These are phyloP conservation scores for Lycium ferocissimum DNA, from an alignment of 257 asterid species.

Conservation along the genomic window DNA sequence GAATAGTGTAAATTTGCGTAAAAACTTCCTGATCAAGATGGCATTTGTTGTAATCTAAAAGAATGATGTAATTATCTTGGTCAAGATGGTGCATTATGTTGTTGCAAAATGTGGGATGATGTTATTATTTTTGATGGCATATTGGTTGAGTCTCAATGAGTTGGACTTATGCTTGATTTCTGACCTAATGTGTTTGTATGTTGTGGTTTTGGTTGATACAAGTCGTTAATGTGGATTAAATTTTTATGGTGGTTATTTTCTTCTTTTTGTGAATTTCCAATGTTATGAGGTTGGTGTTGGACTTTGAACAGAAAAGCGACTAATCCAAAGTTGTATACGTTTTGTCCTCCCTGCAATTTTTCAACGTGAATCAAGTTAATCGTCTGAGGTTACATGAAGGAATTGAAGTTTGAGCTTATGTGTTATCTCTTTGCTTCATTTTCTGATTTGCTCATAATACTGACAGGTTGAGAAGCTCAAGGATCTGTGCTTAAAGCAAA, in stretches of 20 bases:
- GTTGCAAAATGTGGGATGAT: no score
- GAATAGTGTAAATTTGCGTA: not conserved
- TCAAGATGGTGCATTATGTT: not conserved
- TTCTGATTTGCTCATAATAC: slow-evolving; percentile 14
- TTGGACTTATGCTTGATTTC: not conserved
- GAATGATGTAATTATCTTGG: not conserved
- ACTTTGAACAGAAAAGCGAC: not conserved
- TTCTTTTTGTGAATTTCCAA: not conserved
- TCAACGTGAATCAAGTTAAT: not conserved
- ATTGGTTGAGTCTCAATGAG: not conserved
- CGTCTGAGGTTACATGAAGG: not conserved
- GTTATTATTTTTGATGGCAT: no score
- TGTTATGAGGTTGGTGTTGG: not conserved
- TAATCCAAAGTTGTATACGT: not conserved
- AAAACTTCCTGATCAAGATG: not conserved
- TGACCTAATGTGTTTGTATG: not conserved
- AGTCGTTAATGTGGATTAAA: not conserved
- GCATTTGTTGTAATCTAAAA: not conserved
- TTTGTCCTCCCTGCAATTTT: not conserved
- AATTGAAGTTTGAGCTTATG: not conserved
- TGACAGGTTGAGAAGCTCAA: slow-evolving; percentile 89
- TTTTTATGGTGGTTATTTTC: not conserved
- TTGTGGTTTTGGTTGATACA: not conserved
- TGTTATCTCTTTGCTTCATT: not conserved
- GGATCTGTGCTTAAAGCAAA: slow-evolving; percentile 94